These are phyloP conservation scores for Cylindrodendrum hubeiense DNA, from an alignment of 2,329 filamentous ascomycete species.

Conservation along the genomic window DNA sequence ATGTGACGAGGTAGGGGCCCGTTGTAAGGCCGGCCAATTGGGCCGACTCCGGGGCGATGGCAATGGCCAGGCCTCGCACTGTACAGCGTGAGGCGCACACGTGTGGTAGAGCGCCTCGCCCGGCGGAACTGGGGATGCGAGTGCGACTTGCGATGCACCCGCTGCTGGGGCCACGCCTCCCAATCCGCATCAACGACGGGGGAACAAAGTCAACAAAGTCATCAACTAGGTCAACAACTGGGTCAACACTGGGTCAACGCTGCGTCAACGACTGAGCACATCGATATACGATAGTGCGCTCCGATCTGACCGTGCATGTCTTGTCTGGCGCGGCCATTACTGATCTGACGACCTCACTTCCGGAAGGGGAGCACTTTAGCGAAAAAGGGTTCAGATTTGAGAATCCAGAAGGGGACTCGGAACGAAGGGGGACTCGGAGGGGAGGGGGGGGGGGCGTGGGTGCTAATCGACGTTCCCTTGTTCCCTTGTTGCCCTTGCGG, in stretches of 20 bases:
- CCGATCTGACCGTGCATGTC: background rate
- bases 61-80: conserved; percentile 32
- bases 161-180: no score
- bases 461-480: background rate
- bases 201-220: background rate
- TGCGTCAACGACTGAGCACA: background rate
- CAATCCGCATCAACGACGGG: background rate
- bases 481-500: background rate
- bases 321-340: background rate
- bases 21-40: conserved; percentile 44
- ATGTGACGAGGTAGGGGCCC: conserved; percentile 12
- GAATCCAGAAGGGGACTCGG: background rate
- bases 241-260: background rate
- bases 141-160: conserved; percentile 1
- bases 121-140: conserved; percentile 20
- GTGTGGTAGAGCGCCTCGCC: conserved; percentile 26
- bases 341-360: conserved; percentile 14
- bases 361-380: conserved; percentile 26
- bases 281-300: background rate
- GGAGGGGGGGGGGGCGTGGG: conserved; percentile 1
- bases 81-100: conserved; percentile 23
- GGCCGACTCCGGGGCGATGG: conserved; percentile 38
- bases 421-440: background rate
- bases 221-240: background rate
- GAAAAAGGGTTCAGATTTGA: conserved; percentile 20